Base-by-base conservation (phyloP, 192 early-diverging fungal genomes). In the Phlyctochytrium planicorne region DNA sequence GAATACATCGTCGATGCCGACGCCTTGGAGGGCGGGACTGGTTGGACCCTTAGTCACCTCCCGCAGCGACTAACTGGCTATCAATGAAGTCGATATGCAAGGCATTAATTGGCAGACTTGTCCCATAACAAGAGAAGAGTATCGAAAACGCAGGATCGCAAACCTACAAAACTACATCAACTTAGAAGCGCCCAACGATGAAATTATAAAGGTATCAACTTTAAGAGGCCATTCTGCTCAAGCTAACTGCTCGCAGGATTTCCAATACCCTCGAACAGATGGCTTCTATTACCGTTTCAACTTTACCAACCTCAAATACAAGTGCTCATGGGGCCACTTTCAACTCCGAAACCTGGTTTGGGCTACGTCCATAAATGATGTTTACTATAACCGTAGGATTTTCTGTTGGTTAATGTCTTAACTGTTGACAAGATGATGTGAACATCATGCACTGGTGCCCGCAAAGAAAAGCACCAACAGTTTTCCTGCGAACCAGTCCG, bases 301-400 rank as follows among this genome's bases (percentile, higher is more conserved):
- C 30, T 71, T 59, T 34, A 71, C 69, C 16, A 60, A 59, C 69
- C 62, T 81, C 12, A 59, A 67, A 30, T 69, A 74, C 34, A 83
- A 76, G 68, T 87, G 86, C 66, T 71, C 72, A 1, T 72, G 80
- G 68, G 80, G 78, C 30, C 88, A 89, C 63, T 89, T 80, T 76
- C 80, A 90, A 69, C 78, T 90, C 37, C 71, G 88, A 32, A 86
- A 90, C 65, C 68, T 89, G 23, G 33, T 90, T 6, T 86, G 80
- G 71, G 72, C 81, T 0, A 84, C 86, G 1, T 77, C 60, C 59
- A 87, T 84, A 63, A 84, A 90, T 63, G 78, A 81, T 32, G 71
- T 86, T 2, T 88, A 70, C 57, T 89, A 84, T 67, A 80, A 75
- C n/a, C 29, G 83, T 84, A 59, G 66, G 64, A 20, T 14, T 6